Percentiles rank a stretch among this genome's conserved stretches.
Conservation (phyloP, 2,329 filamentous ascomycete species). For the Botrytis tulipae region DNA sequence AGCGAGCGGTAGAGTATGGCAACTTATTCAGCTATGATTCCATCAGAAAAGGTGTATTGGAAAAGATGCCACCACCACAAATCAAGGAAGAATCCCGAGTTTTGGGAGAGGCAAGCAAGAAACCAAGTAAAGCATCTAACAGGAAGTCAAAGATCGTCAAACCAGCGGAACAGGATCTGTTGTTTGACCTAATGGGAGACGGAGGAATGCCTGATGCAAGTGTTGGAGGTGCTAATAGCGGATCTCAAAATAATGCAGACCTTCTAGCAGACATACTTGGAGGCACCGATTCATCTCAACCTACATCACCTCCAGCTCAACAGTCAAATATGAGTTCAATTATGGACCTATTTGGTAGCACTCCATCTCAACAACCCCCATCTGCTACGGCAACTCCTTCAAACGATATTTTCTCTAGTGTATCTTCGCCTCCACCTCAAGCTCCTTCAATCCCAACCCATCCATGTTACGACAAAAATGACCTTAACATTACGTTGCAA, state of each 20-base stretch:
- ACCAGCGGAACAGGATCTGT: slow-evolving; percentile 84
- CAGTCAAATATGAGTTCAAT: slow-evolving; percentile 67
- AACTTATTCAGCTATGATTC: slow-evolving; percentile 92
- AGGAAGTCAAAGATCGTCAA: slow-evolving; percentile 76
- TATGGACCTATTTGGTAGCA: slow-evolving; percentile 79
- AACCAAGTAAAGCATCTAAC: slow-evolving; percentile 65
- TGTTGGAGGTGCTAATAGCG: slow-evolving; percentile 67
- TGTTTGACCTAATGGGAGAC: slow-evolving; percentile 90
- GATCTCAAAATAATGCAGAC: slow-evolving; percentile 72
- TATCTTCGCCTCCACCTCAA: slow-evolving; percentile 51
- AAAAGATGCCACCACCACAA: slow-evolving; percentile 97
- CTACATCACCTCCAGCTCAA: slow-evolving; percentile 52
- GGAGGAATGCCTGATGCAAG: slow-evolving; percentile 60
- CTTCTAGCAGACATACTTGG: slow-evolving; percentile 90
- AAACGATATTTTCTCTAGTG: slow-evolving; percentile 50
- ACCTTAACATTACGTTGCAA: slow-evolving; percentile 75
- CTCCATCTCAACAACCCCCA: slow-evolving; percentile 46
- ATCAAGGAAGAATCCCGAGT: slow-evolving; percentile 95
- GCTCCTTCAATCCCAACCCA: slow-evolving; percentile 53
- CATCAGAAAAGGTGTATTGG: slow-evolving; percentile 83
- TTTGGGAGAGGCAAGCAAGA: slow-evolving; percentile 73
- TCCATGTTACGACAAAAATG: slow-evolving; percentile 83
- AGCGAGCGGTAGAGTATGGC: slow-evolving; percentile 90
- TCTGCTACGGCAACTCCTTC: slow-evolving; percentile 45
- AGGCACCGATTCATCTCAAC: slow-evolving; percentile 55